These are phyloP conservation scores for Edaphochlamys debaryana DNA, from an alignment of 139 green algal genomes.

Conservation along the genomic window DNA sequence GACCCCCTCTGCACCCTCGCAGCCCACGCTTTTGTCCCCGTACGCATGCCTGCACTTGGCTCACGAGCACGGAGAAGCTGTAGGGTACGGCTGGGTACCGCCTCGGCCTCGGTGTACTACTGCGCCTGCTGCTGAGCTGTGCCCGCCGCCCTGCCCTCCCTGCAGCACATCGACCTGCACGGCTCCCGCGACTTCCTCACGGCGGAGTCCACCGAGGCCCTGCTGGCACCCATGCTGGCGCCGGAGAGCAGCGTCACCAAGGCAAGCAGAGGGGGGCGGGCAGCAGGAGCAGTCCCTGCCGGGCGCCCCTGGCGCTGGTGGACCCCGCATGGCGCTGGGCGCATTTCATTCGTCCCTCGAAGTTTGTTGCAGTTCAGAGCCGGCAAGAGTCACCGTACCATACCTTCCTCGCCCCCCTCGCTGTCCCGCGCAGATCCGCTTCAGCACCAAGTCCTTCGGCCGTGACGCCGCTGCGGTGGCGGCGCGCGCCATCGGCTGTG, in stretches of 20 bases:
- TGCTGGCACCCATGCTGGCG: constrained; percentile 77
- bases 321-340: background rate
- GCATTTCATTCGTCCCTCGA: background rate
- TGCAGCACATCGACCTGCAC: constrained; percentile 78
- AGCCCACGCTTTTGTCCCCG: too few species aligned
- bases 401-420: too few species aligned
- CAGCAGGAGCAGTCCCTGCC: too few species aligned
- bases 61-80: too few species aligned
- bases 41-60: too few species aligned
- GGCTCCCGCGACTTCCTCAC: constrained; percentile 90
- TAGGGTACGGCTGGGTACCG: too few species aligned
- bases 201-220: constrained; percentile 70
- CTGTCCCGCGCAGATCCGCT: constrained; percentile 76
- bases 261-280: too few species aligned
- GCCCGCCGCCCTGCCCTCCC: background rate
- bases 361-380: background rate
- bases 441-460: constrained; percentile 93
- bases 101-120: too few species aligned
- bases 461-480: constrained; percentile 83
- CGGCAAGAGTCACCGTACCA: too few species aligned
- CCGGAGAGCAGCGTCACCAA: constrained; percentile 63
- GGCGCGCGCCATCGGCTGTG: constrained; percentile 72
- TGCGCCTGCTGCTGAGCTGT: too few species aligned
- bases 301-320: constrained; percentile 39
- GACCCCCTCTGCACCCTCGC: too few species aligned